Conservation (phyloP, 306 rosid genomes). For the Sindora glabra region DNA sequence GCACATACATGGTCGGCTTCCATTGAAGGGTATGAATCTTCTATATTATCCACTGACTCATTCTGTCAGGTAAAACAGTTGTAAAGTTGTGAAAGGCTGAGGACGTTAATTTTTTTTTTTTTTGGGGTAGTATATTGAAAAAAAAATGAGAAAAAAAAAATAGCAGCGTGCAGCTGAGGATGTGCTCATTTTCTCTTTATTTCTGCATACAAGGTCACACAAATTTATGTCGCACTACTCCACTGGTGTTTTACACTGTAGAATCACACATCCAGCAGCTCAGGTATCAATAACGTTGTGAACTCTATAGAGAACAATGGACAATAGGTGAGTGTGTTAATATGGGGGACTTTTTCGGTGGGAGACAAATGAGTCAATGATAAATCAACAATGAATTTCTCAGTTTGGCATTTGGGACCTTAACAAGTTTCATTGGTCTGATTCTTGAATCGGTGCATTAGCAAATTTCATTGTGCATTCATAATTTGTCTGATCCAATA, state of each 20-base stretch:
- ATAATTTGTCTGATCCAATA: neutral
- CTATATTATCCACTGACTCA: neutral
- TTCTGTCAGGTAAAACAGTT: conserved; percentile 4
- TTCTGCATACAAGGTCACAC: neutral
- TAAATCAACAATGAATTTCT: neutral
- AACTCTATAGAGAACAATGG: neutral
- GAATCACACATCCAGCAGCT: neutral
- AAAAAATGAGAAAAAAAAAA: too few relatives aligned
- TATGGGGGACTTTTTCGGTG: too few relatives aligned
- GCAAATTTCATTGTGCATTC: neutral
- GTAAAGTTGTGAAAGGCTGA: neutral
- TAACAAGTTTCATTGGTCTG: too few relatives aligned
- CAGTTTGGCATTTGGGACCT: neutral
- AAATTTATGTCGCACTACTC: neutral
- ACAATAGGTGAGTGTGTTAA: too few relatives aligned
- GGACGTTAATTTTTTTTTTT: conserved; percentile 3
- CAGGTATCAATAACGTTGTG: neutral
- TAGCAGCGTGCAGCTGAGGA: conserved; percentile 2
- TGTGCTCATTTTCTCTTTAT: neutral
- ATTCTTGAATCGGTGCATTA: too few relatives aligned
- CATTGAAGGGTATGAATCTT: neutral
- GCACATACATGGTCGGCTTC: neutral
- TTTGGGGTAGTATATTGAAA: too few relatives aligned
- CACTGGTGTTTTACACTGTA: neutral
- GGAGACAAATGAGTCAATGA: too few relatives aligned